Base-by-base conservation (phyloP, 352 stramenopile genomes). In the Phytophthora podocarpi region DNA sequence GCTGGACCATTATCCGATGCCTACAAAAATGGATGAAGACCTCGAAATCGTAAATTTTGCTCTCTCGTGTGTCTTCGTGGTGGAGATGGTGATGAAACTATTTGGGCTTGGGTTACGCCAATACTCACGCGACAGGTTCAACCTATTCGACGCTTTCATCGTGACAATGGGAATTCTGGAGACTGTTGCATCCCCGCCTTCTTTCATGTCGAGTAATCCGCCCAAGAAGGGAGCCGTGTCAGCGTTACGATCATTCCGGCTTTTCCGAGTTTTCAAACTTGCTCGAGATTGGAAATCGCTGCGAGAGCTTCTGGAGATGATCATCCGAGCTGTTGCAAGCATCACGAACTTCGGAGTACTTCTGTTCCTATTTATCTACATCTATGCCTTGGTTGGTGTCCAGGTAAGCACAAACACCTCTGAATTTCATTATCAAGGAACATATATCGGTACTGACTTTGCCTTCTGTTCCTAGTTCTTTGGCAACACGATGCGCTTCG, bases 251-350 rank as follows among this genome's bases (percentile, higher is more conserved):
- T 95, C 87, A 3, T 93, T 98, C 51, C 82, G 96, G 0, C 67
- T 98, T 8, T 97, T 98, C 49, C 78, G 94, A 20, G 80, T 98
- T 16, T 97, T 99, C 59, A 98, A 98, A 47, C 82, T 99, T 18
- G 93, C 95, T 20, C 88, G 91, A 18, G 75, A 94, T 35, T 99
- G 95, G 96, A 82, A 87, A 46, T 91, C 82, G 0, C 68, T 99
- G 26, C 87, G 96, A n/a, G 86, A 94, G 12, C 76, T 99, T 11
- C 67, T 99, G 6, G 59, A 82, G 12, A 95, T 96, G 55, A 97
- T 99, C n/a, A 59, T 67, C 16, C 73, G 85, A 23, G 95, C 95
- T 5, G 76, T 98, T n/a, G 79, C 90, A 0, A 97, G 98, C 28
- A 95, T 99, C 34, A 75, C 72, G 5, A 98, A 98, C 70, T 98